Evolutionary conservation across 495 filamentous ascomycete genomes (phyloP), one percentile per base, ranked within the genome.

Genomic region (Sordaria brevicollis): DNA sequence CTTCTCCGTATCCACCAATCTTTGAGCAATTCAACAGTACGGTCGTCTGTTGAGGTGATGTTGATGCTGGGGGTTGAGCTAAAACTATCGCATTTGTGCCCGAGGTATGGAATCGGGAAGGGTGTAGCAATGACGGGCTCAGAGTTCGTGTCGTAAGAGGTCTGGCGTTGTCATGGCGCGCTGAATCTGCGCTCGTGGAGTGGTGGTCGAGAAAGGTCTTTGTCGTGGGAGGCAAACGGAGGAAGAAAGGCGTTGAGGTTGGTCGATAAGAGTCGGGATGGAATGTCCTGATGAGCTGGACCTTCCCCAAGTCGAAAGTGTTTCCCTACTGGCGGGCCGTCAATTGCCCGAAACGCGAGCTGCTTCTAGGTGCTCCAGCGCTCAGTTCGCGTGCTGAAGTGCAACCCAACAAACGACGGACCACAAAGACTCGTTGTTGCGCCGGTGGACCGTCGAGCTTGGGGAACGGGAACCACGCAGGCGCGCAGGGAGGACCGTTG

Each of bases 31-130:
- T 62, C 13, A 6, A 62, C 25, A 6, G 25, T 3, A 25, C 11
- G 49, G 21, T 11, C 49, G 49, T 4, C n/a, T 73, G 73, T 65
- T 65, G 19, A 31, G 29, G 54, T 31, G 65, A 39, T 10, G 67
- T 57, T 37, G 43, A 69, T 29, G 69, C 33, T 33, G 29, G 49
- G 29, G 25, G 66, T 33, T 35, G 69, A 29, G 68, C 35, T 35
- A 29, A 39, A 29, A 31, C 49, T 72, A 71, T 77, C 67, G 74
- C 71, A 68, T 71, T 35, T 66, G 70, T n/a, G 33, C 68, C 11
- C 19, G 25, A 15, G 49, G 25, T 11, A 13, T 31, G 2, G 49
- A 15, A 2, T 31, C 49, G 11, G 49, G 49, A 6, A 15, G 25
- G 13, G 10, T 31, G 4, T 17, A 15, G 25, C 25, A 62, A 13